Conservation (phyloP, 345 rosid species). For the Eucalyptus caleyi region DNA sequence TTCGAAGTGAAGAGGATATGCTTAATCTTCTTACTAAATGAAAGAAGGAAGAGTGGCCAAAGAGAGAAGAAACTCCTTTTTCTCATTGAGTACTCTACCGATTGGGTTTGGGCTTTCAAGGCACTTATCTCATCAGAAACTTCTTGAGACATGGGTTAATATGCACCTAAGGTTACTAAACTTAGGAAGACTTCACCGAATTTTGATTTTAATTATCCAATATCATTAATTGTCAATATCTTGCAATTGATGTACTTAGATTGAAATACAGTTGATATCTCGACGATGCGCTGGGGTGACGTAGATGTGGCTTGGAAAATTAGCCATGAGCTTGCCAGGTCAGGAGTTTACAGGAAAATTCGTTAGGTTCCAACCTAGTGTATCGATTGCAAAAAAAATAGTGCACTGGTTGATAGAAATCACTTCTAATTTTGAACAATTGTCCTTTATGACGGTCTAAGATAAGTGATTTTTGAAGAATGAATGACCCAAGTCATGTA, state of each 20-base stretch:
- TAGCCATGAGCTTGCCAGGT: background rate
- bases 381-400: background rate
- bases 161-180: background rate
- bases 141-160: background rate
- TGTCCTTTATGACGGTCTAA: background rate
- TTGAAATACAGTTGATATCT: background rate
- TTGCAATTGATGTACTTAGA: background rate
- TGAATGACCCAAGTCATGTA: background rate
- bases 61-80: background rate
- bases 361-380: background rate
- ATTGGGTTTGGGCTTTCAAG: background rate
- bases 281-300: fast-evolving
- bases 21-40: background rate
- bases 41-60: background rate
- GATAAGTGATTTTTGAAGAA: background rate
- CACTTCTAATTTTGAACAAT: background rate
- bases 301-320: background rate
- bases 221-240: background rate
- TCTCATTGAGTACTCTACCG: background rate
- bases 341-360: background rate
- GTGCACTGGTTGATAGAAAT: background rate
- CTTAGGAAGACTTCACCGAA: background rate
- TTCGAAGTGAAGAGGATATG: background rate
- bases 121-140: background rate
- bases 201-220: background rate